These are phyloP conservation scores for Yarrowia phangngaensis DNA, from an alignment of 805 yeast species.

Conservation along the genomic window DNA sequence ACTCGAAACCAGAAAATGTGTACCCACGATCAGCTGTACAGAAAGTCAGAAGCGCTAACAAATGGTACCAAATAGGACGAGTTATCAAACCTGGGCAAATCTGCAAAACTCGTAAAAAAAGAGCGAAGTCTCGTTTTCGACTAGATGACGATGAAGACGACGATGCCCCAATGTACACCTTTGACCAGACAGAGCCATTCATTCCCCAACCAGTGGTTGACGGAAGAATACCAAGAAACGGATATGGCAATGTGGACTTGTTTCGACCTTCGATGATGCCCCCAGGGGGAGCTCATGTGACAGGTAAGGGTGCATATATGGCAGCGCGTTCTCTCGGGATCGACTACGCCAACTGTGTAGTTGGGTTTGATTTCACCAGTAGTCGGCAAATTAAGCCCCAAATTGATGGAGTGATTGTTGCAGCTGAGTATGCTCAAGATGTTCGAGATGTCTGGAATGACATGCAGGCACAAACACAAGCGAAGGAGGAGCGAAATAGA, in stretches of 20 bases:
- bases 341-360: conserved; percentile 84
- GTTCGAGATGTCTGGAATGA: conserved; percentile 45
- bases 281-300: conserved; percentile 58
- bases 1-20: conserved; percentile 42
- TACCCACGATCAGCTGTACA: conserved; percentile 65
- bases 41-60: conserved; percentile 64
- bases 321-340: conserved; percentile 71
- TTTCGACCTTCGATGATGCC: conserved; percentile 82
- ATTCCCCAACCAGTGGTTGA: conserved; percentile 61
- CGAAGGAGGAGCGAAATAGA: conserved; percentile 47
- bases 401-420: conserved; percentile 73
- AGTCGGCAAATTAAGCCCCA: conserved; percentile 54
- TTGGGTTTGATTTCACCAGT: conserved; percentile 70
- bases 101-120: conserved; percentile 40
- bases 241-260: conserved; percentile 79
- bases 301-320: conserved; percentile 40
- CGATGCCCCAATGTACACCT: conserved; percentile 57
- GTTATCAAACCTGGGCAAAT: conserved; percentile 65
- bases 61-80: conserved; percentile 84
- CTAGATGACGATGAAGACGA: conserved; percentile 37
- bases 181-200: conserved; percentile 69
- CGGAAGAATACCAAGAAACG: conserved; percentile 70
- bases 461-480: conserved; percentile 44
- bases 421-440: conserved; percentile 58
- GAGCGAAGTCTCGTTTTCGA: conserved; percentile 31